Conservation (phyloP, 2,329 filamentous ascomycete genomes). For the Didymella pomorum region DNA sequence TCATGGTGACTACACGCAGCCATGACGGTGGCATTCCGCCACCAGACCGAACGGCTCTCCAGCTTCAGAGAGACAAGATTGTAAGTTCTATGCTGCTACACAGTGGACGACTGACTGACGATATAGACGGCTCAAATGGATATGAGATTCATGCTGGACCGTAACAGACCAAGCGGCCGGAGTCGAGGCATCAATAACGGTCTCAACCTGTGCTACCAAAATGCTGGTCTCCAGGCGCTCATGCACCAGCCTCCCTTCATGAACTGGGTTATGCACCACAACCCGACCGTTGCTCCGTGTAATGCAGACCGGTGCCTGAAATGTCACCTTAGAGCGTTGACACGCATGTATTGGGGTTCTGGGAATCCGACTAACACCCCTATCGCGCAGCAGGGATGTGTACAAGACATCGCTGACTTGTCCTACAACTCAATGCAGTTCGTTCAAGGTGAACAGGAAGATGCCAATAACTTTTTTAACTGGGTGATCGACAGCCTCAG, state of each 20-base stretch:
- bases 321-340: not conserved
- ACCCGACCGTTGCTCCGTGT: not conserved
- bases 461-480: not conserved
- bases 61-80: not conserved
- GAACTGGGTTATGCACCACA: not conserved
- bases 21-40: no score
- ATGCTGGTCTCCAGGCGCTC: not conserved
- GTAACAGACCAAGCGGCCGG: not conserved
- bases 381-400: not conserved
- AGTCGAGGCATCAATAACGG: not conserved
- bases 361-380: not conserved
- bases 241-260: not conserved
- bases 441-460: not conserved
- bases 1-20: not conserved
- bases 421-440: not conserved
- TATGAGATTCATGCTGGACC: not conserved
- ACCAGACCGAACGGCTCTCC: not conserved
- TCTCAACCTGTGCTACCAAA: not conserved
- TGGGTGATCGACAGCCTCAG: not conserved
- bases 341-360: not conserved
- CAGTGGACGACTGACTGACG: not conserved
- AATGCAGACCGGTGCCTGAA: not conserved
- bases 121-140: not conserved
- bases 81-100: not conserved
- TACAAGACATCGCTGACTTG: not conserved